Base-by-base conservation (phyloP, 2,329 filamentous ascomycete species). In the Ophiocordyceps robertsii region DNA sequence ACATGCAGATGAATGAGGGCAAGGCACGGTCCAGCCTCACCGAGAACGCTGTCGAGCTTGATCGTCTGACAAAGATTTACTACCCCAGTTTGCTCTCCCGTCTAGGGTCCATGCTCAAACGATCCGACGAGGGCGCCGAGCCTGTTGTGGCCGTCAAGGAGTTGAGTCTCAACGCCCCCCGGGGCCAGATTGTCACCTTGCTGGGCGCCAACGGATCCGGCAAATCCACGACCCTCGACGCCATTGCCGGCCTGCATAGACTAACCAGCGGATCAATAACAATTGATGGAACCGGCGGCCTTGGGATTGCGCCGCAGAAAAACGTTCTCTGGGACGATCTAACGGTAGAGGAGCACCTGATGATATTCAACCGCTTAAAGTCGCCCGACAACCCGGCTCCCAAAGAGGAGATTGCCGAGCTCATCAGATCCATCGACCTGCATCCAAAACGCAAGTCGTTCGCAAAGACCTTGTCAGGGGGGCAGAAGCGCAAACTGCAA, bases 281-380 rank as follows among this genome's bases (percentile, higher is more conserved):
- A 21, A 80, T 95, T 38, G 80, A 89, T 49, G 81, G 80, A 1
- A 80, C 77, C 10, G 84, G 84, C 10, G 86, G 85, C 0, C 72
- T 95, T 17, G 89, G 89, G 13, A 80, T 94, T 36, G 90, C 87
- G 44, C 89, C 89, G 0, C 89, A 95, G 58, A 89, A 90, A 67
- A 95, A 95, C 52, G 89, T 95, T 6, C 72, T 95, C 29, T 95
- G 89, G 88, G 83, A 90, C 51, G 81, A 88, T 44, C 65, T 95
- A 43, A 93, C 84, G 0, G 87, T 94, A 0, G 76, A 80, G 53
- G 87, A 95, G 59, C 89, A 95, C 53, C 77, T 95, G 14, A 64
- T 66, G 10, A 84, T 94, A 40, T 95, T 95, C 66, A 90, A 92
- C 57, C 70, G 72, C 38, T 69, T 95, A 39, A 95, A 95, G 56